Conservation (phyloP, 495 filamentous ascomycete species). For the Polyplosphaeria fusca region DNA sequence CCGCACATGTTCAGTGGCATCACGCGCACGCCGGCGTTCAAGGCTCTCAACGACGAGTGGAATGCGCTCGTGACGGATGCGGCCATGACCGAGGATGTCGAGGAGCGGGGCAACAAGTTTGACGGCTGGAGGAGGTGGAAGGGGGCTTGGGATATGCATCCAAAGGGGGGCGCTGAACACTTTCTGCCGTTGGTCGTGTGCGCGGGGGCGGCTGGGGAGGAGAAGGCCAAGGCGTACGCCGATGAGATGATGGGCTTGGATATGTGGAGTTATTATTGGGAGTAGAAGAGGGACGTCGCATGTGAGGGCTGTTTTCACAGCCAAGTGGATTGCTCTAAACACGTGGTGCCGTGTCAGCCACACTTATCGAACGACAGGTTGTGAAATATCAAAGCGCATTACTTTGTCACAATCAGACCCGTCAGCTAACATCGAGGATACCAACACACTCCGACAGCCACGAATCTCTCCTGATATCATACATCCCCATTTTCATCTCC, state of each 20-base stretch:
- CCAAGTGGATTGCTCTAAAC: no score
- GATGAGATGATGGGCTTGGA: conserved; percentile 41
- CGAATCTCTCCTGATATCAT: no score
- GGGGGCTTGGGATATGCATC: conserved; percentile 39
- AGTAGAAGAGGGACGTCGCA: no score
- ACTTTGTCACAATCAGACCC: no score
- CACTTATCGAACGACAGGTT: no score
- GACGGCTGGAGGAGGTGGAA: conserved; percentile 35
- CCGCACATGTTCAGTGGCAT: conserved; percentile 34
- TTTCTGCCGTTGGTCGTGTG: conserved; percentile 39
- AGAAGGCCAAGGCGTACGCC: conserved; percentile 34
- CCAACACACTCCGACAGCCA: no score
- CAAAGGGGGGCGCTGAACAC: conserved; percentile 38
- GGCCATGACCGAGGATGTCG: conserved; percentile 16
- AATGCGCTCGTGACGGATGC: conserved; percentile 31
- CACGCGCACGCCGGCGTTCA: conserved; percentile 20
- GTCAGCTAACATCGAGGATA: no score
- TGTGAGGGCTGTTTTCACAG: no score
- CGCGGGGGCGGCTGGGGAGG: conserved; percentile 35
- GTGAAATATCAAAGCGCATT: no score
- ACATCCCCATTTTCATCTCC: no score
- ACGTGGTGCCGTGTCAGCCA: no score
- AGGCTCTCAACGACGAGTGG: conserved; percentile 31
- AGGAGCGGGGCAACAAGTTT: conserved; percentile 28
- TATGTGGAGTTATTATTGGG: conserved; percentile 46